Percentiles rank a stretch among this genome's conserved stretches.
These are phyloP conservation scores for Bjerkandera adusta DNA, from an alignment of 1,284 basidiomycete genomes.

Conservation along the genomic window DNA sequence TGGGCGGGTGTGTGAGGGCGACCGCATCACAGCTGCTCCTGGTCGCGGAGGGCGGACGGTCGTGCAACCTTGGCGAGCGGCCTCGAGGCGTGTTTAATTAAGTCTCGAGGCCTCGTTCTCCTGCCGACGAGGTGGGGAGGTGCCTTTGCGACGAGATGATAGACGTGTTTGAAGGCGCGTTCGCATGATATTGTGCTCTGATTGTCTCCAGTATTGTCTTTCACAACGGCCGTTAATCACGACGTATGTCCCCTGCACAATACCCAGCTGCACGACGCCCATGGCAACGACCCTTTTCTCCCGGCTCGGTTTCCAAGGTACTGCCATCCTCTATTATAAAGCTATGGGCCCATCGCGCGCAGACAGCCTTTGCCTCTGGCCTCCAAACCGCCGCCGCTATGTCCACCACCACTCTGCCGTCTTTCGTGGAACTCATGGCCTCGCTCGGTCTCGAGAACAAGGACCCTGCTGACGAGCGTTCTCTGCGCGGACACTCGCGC, in stretches of 20 bases:
- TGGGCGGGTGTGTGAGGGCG: too few relatives aligned
- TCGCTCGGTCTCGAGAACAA: conserved; percentile 65
- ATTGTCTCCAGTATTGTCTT: conserved; percentile 19
- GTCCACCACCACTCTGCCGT: conserved; percentile 68
- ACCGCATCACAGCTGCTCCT: too few relatives aligned
- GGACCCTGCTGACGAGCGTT: conserved; percentile 24
- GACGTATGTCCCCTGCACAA: conserved; percentile 20
- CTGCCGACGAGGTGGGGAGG: too few relatives aligned
- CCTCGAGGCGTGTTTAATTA: too few relatives aligned
- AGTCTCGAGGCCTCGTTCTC: too few relatives aligned
- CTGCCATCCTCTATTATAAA: conserved; percentile 24
- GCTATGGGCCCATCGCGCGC: conserved; percentile 12
- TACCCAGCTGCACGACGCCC: conserved; percentile 19
- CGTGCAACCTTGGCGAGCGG: too few relatives aligned
- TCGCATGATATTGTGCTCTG: conserved; percentile 17
- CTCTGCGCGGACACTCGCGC: conserved; percentile 25
- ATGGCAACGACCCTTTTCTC: conserved; percentile 29
- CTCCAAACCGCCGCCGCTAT: conserved; percentile 19
- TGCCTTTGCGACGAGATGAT: conserved; percentile 13
- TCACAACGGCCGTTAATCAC: conserved; percentile 4
- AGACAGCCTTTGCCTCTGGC: conserved; percentile 26
- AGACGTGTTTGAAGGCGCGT: conserved; percentile 8
- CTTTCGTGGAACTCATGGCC: conserved; percentile 81
- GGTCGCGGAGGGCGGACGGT: too few relatives aligned
- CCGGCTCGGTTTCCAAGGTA: conserved; percentile 29